phyloP scores from a whole-genome alignment of 2,329 filamentous ascomycete genomes.

The Cladosporium sp. region DNA sequence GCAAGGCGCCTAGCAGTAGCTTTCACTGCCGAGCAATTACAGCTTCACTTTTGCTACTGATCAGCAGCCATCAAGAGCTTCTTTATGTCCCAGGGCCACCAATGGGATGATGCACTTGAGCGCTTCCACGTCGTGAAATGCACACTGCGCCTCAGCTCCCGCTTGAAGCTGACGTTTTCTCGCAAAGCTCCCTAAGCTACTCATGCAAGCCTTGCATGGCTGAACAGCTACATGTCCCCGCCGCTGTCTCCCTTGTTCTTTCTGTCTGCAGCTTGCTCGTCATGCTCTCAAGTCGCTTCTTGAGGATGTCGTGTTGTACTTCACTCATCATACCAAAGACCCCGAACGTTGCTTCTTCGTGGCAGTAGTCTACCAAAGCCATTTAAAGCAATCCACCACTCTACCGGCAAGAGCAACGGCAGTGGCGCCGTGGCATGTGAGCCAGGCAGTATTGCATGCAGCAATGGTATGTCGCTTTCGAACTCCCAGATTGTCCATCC shows the following conservation, averaged over 20 bases:
- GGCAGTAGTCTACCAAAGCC: neutral
- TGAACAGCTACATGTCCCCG: neutral
- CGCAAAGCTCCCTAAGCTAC: neutral
- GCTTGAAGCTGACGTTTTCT: neutral
- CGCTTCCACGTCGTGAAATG: too few species aligned
- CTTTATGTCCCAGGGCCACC: neutral
- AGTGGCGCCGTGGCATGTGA: neutral
- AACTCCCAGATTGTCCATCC: conserved; percentile 40
- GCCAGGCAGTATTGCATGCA: conserved; percentile 45
- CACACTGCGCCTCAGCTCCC: neutral
- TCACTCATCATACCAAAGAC: neutral
- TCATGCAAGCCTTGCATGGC: neutral
- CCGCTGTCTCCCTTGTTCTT: neutral
- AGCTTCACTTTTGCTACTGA: neutral
- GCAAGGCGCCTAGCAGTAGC: neutral
- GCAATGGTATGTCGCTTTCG: conserved; percentile 44
- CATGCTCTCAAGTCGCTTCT: neutral
- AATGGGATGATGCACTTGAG: neutral
- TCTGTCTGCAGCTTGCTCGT: neutral
- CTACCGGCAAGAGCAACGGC: neutral
- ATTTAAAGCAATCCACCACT: neutral
- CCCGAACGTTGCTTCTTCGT: neutral
- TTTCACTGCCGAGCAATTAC: neutral
- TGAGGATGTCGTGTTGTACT: neutral
- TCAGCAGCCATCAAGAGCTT: neutral